Conservation (phyloP, 2,329 filamentous ascomycete genomes). For the Phaeosphaeria sp. region DNA sequence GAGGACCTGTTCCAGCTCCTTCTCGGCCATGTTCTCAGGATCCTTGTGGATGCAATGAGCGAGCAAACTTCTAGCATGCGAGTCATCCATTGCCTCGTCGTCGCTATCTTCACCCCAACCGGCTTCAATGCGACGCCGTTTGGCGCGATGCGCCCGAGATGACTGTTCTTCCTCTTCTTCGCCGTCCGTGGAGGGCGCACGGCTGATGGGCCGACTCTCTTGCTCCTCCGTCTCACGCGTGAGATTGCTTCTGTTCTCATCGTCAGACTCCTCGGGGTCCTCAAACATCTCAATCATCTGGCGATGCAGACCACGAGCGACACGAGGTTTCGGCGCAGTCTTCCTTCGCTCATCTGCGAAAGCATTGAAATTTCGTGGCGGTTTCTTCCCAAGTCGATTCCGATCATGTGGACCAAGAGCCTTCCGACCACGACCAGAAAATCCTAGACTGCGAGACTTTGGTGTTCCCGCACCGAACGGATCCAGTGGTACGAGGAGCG, state of each 20-base stretch:
- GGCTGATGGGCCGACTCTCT: slow-evolving; percentile 82
- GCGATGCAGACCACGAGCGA: slow-evolving; percentile 79
- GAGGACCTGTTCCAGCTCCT: slow-evolving; percentile 64
- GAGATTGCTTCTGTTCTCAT: slow-evolving; percentile 73
- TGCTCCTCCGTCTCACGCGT: slow-evolving; percentile 83
- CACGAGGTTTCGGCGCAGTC: slow-evolving; percentile 62
- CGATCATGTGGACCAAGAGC: slow-evolving; percentile 54
- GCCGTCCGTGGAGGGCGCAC: slow-evolving; percentile 60
- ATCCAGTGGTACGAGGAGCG: slow-evolving; percentile 64
- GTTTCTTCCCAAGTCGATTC: slow-evolving; percentile 51
- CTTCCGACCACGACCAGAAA: slow-evolving; percentile 52
- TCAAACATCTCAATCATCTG: slow-evolving; percentile 75
- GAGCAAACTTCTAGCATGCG: slow-evolving; percentile 54
- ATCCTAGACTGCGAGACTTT: slow-evolving; percentile 51
- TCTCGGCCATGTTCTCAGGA: slow-evolving; percentile 74
- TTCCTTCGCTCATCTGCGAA: slow-evolving; percentile 67
- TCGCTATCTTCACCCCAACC: slow-evolving; percentile 57
- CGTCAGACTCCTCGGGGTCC: slow-evolving; percentile 82
- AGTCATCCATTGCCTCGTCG: slow-evolving; percentile 57
- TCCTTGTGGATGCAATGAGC: slow-evolving; percentile 61
- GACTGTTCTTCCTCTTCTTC: slow-evolving; percentile 60
- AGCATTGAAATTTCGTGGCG: slow-evolving; percentile 51
- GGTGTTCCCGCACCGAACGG: slow-evolving; percentile 70
- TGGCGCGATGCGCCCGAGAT: slow-evolving; percentile 52
- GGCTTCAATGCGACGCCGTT: slow-evolving; percentile 54